Percentiles rank a stretch among this genome's conserved stretches.
phyloP scores from a whole-genome alignment of 2,329 filamentous ascomycete species.

The Mycosphaerelloides madeirae region DNA sequence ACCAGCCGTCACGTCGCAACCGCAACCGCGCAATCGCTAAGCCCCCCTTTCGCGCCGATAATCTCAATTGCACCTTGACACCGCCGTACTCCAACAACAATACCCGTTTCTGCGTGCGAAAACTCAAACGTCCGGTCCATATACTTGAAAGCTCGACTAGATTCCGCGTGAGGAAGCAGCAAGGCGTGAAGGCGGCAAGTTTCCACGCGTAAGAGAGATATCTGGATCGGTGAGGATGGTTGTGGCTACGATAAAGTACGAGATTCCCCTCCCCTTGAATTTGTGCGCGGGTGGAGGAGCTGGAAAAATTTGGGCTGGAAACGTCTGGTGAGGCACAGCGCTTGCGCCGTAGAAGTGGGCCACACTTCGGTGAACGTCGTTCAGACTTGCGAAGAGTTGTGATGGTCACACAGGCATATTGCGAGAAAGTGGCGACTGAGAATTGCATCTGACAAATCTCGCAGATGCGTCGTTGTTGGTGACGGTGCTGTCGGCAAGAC shows the following conservation, averaged over 20 bases:
- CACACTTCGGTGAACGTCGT: background rate
- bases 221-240: slow-evolving; percentile 24
- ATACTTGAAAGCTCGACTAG: too few species aligned
- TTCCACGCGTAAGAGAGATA: slow-evolving; percentile 1
- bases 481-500: slow-evolving; percentile 99
- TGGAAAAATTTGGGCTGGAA: background rate
- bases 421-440: background rate
- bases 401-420: slow-evolving; percentile 7
- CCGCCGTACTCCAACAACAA: background rate
- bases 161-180: background rate
- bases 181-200: slow-evolving; percentile 1
- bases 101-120: background rate
- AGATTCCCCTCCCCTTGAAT: background rate
- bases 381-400: background rate
- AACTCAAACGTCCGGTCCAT: background rate
- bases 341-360: too few species aligned
- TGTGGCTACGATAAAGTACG: slow-evolving; percentile 33
- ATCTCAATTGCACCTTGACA: background rate
- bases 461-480: slow-evolving; percentile 94
- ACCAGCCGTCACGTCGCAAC: background rate
- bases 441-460: slow-evolving; percentile 13
- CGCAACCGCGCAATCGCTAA: slow-evolving; percentile 6
- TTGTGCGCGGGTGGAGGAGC: background rate
- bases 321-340: background rate
- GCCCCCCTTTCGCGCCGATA: slow-evolving; percentile 1